These are phyloP conservation scores for Hygrophila difformis DNA, from an alignment of 257 asterid species.

Conservation along the genomic window DNA sequence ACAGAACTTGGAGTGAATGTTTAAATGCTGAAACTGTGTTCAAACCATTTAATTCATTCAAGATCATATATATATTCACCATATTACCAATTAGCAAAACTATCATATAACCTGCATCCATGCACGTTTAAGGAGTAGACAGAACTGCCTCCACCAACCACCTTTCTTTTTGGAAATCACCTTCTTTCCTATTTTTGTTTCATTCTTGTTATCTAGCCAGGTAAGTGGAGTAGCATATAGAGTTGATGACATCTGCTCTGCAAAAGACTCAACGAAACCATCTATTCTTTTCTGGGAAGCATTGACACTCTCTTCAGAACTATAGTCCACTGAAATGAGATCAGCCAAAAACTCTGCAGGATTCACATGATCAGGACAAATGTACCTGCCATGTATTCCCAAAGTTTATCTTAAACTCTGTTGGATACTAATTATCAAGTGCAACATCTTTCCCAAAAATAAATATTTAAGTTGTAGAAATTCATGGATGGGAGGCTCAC, in stretches of 20 bases:
- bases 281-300: slow-evolving; percentile 77
- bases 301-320: slow-evolving; percentile 64
- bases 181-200: slow-evolving; percentile 31
- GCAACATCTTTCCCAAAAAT: neutral
- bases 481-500: too few relatives aligned
- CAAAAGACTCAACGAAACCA: slow-evolving; percentile 72
- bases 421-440: slow-evolving; percentile 11
- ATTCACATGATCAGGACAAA: slow-evolving; percentile 84
- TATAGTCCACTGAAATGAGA: slow-evolving; percentile 90
- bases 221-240: slow-evolving; percentile 57
- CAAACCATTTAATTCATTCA: too few relatives aligned
- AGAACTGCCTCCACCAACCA: slow-evolving; percentile 87
- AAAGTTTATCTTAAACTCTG: slow-evolving; percentile 14
- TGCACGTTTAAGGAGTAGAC: slow-evolving; percentile 81
- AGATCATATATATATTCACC: neutral
- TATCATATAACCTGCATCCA: slow-evolving; percentile 79
- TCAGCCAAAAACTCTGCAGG: slow-evolving; percentile 99
- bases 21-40: too few relatives aligned
- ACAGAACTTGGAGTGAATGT: slow-evolving; percentile 3
- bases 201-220: slow-evolving; percentile 23
- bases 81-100: slow-evolving; percentile 4
- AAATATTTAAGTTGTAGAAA: too few relatives aligned
- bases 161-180: slow-evolving; percentile 40
- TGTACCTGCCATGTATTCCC: slow-evolving; percentile 48
- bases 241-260: slow-evolving; percentile 52